These are phyloP conservation scores for Didymellaceae sp. DNA, from an alignment of 2,329 filamentous ascomycete genomes.

Conservation along the genomic window DNA sequence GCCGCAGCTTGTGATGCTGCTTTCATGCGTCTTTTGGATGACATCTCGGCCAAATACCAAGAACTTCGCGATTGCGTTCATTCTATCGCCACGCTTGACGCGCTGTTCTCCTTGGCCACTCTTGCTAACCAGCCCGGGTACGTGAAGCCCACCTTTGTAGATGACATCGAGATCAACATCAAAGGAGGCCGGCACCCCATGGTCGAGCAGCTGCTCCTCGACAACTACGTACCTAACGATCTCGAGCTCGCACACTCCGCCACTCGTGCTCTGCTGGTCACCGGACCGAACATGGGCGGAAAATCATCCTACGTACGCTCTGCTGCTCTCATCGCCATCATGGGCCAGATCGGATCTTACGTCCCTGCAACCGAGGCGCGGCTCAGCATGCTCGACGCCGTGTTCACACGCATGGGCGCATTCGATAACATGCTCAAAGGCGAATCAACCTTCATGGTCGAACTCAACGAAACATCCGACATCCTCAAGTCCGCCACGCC, in stretches of 20 bases:
- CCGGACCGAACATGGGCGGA: slow-evolving; percentile 98
- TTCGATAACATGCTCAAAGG: slow-evolving; percentile 95
- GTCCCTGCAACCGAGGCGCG: slow-evolving; percentile 78
- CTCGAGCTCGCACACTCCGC: slow-evolving; percentile 66
- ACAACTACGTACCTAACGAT: slow-evolving; percentile 90
- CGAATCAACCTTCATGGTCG: slow-evolving; percentile 98
- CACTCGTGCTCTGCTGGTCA: slow-evolving; percentile 81
- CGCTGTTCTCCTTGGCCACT: slow-evolving; percentile 82
- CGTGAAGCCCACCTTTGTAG: slow-evolving; percentile 73
- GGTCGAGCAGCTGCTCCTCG: slow-evolving; percentile 87
- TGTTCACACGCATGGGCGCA: slow-evolving; percentile 95
- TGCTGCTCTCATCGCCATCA: slow-evolving; percentile 87
- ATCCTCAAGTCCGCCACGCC: slow-evolving; percentile 90
- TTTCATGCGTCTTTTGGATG: slow-evolving; percentile 72
- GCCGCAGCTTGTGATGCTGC: slow-evolving; percentile 89
- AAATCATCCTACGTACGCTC: slow-evolving; percentile 98
- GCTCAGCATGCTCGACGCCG: slow-evolving; percentile 85
- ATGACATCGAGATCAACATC: slow-evolving; percentile 73
- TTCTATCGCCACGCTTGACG: slow-evolving; percentile 85
- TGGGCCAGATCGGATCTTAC: slow-evolving; percentile 93
- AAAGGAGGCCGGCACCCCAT: slow-evolving; percentile 86
- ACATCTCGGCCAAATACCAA: slow-evolving; percentile 85
- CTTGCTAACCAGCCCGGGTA: slow-evolving; percentile 90
- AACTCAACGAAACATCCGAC: slow-evolving; percentile 88
- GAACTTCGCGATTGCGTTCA: slow-evolving; percentile 87